Percentiles rank a stretch among this genome's conserved stretches.
Conservation (phyloP, 306 rosid species). For the Senna tora region DNA sequence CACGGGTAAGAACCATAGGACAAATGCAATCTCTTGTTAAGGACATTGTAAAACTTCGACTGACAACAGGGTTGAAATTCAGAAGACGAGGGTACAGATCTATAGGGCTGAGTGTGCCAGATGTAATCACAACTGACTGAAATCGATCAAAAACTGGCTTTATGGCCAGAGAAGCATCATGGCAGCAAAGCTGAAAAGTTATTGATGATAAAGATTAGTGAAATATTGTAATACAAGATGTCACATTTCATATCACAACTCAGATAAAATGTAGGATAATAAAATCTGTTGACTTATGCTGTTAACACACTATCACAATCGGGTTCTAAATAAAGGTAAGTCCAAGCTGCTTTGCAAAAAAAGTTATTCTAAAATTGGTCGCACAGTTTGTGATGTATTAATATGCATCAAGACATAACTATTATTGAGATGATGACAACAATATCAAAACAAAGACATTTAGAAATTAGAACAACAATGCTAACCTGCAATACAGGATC, state of each 20-base stretch:
- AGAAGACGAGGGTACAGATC: slow-evolving; percentile 91
- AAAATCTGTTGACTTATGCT: not conserved
- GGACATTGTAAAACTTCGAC: slow-evolving; percentile 98
- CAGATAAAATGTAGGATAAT: not conserved
- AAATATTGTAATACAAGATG: not conserved
- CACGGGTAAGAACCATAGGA: slow-evolving; percentile 98
- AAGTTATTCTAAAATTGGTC: not conserved
- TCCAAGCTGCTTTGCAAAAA: not conserved
- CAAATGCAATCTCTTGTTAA: slow-evolving; percentile 96
- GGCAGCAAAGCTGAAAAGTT: slow-evolving; percentile 85
- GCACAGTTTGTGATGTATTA: not conserved
- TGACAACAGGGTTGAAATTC: slow-evolving; percentile 89
- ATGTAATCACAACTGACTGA: slow-evolving; percentile 92
- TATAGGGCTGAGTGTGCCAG: slow-evolving; percentile 97
- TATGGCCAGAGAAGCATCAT: slow-evolving; percentile 96
- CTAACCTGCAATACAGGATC: slow-evolving; percentile 94
- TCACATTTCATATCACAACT: not conserved
- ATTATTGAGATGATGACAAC: slow-evolving; percentile 20
- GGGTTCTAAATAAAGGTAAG: not conserved
- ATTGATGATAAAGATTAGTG: slow-evolving; percentile 32
- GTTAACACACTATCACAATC: not conserved
- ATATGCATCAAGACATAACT: not conserved
- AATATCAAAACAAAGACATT: no score
- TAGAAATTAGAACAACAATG: slow-evolving; percentile 25
- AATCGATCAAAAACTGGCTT: slow-evolving; percentile 92